Base-by-base conservation (phyloP, 176 grass and related monocot genomes). In the Hsuehochloa calcarea region DNA sequence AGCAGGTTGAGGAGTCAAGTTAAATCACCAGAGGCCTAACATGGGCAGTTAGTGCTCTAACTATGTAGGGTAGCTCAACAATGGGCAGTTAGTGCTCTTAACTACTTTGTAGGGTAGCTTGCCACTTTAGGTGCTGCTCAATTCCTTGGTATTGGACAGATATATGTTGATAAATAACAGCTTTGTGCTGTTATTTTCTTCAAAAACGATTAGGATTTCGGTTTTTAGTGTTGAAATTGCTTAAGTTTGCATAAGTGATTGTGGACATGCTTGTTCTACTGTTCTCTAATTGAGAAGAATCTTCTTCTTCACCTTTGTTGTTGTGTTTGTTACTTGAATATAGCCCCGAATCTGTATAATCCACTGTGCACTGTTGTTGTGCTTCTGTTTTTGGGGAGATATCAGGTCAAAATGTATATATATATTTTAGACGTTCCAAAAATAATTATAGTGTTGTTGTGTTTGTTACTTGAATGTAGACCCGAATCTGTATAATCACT, bases 1-100 rank as follows among this genome's bases (percentile, higher is more conserved):
- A 95, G 91, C 82, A 93, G 95, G 81, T 51, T 94, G 51, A 90
- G 89, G 82, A 84, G 67, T 40, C 82, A 84, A 68, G 63, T 87
- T 65, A 86, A 80, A 65, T 79, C 96, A 37, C 90, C 93, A 12
- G 92, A 86, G 78, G 31, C 75, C 17, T 70, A 56, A 70, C 35
- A 84, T 60, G 20, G 39, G 16, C 37, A 27, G n/a, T 49, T 58
- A 41, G 16, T 86, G 37, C 14, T 51, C 14, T 51, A 51, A 51
- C 49, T 34, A 34, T 34, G 31, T 34, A 34, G 31, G 31, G 31
- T 34, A 34, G 29, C 74, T 14, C 65, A 56, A 70, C 35, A 84
- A 84, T 60, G 20, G 39, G 16, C 45, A 27, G n/a, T 51, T 60
- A 44, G 17, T 86, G 39, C 19, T 58, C 20, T 58, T 58, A 58